Percentiles rank a stretch among this genome's conserved stretches.
Evolutionary conservation across 345 rosid species (phyloP).

Genomic region (Eucalyptus marginata): DNA sequence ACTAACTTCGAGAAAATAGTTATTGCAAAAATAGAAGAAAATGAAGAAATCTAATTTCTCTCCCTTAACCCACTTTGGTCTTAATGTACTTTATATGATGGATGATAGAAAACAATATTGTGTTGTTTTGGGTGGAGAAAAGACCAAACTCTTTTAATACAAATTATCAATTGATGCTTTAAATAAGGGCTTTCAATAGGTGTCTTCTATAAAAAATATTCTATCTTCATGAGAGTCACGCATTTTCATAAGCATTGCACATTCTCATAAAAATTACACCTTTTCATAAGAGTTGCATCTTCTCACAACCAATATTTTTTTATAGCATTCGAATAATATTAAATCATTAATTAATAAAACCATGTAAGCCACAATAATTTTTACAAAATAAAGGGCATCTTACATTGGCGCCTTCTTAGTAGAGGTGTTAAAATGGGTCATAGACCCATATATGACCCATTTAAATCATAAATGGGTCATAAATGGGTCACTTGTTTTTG

Average conservation of each 20-base stretch:
- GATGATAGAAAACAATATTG: too few relatives aligned
- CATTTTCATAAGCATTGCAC: neutral
- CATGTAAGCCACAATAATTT: neutral
- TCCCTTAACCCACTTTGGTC: neutral
- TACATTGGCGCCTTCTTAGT: neutral
- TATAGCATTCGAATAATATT: neutral
- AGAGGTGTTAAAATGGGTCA: too few relatives aligned
- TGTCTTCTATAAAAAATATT: neutral
- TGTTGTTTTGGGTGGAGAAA: neutral
- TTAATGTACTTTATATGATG: too few relatives aligned
- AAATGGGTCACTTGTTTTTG: too few relatives aligned
- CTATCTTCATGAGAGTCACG: neutral
- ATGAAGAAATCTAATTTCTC: too few relatives aligned
- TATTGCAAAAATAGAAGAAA: too few relatives aligned
- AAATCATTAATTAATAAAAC: neutral
- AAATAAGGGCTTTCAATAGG: neutral
- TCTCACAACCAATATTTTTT: neutral
- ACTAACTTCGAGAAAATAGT: too few relatives aligned
- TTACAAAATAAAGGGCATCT: neutral
- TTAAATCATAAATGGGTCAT: too few relatives aligned
- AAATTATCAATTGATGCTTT: neutral
- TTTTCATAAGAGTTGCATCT: neutral
- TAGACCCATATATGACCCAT: too few relatives aligned
- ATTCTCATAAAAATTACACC: neutral
- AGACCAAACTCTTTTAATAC: neutral